Conservation (phyloP, 2,329 filamentous ascomycete genomes). For the Plectosphaerella cucumerina region DNA sequence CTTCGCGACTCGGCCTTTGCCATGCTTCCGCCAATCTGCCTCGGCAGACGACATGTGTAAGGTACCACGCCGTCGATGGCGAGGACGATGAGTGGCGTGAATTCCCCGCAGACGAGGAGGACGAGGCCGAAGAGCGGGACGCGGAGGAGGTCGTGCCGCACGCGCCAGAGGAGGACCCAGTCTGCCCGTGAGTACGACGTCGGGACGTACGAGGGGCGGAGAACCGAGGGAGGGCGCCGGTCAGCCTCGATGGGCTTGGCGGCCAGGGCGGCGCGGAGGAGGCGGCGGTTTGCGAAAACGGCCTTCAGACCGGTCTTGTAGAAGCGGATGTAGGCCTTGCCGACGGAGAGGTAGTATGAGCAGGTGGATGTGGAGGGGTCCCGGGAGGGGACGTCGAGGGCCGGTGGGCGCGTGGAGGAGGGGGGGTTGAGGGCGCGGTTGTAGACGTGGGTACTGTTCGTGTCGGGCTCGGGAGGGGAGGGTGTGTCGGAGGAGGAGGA, state of each 20-base stretch:
- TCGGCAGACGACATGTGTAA: slow-evolving; percentile 76
- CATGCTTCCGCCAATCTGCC: slow-evolving; percentile 59
- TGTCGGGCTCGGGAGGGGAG: background rate
- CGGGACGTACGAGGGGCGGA: slow-evolving; percentile 26
- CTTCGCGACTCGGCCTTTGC: slow-evolving; percentile 52
- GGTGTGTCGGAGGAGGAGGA: background rate
- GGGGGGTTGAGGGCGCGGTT: slow-evolving; percentile 63
- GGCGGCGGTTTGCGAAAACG: slow-evolving; percentile 63
- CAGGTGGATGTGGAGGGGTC: slow-evolving; percentile 38
- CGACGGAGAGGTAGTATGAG: slow-evolving; percentile 46
- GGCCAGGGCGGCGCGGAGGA: slow-evolving; percentile 39
- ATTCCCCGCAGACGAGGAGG: slow-evolving; percentile 76
- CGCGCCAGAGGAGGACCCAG: slow-evolving; percentile 66
- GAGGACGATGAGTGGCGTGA: slow-evolving; percentile 76
- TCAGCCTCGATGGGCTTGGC: slow-evolving; percentile 53
- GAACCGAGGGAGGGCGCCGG: slow-evolving; percentile 42
- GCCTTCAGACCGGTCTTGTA: slow-evolving; percentile 82
- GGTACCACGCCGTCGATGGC: slow-evolving; percentile 69
- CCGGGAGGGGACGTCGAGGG: slow-evolving; percentile 58
- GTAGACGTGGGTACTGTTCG: slow-evolving; percentile 1
- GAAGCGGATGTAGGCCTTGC: slow-evolving; percentile 75
- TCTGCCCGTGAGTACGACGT: slow-evolving; percentile 54
- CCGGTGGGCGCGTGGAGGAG: slow-evolving; percentile 65
- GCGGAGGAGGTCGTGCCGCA: slow-evolving; percentile 67
- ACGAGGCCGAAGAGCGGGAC: slow-evolving; percentile 75